Evolutionary conservation across 805 yeast species (phyloP), one percentile per base, ranked within the genome.

Genomic region (Saturnispora mendoncae): DNA sequence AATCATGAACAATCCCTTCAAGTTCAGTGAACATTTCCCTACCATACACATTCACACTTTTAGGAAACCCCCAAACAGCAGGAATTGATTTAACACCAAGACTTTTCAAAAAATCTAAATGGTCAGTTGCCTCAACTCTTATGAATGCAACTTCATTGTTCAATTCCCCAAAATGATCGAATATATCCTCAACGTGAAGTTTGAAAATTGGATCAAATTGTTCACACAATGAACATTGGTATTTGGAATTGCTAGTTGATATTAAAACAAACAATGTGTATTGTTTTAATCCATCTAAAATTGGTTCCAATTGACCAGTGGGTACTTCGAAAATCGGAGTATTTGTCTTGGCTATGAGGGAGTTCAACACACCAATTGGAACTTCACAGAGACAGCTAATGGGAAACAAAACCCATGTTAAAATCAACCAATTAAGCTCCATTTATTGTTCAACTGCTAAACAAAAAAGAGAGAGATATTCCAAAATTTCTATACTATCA

Each of bases 41-140:
- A 10, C 51, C 51, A 23, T 43, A 35, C 3, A 43, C 45, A 3
- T 15, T 36, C n/a, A 33, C 33, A 28, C 48, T 43, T 12, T 42
- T 38, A 12, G 87, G 86, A 42, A 74, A 68, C 2, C 81, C 62
- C 76, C 86, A 75, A n/a, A 80, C 49, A 45, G 75, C 78, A 1
- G 94, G 92, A 3, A 80, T 74, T 2, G 74, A 62, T 3, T 58
- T 58, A 42, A 82, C 52, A 3, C 61, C 56, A 39, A 78, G 50
- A 8, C 60, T 56, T 20, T 60, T 54, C 45, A 74, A 71, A 19
- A 71, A 51, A 3, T 56, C 51, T 9, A 60, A 45, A 49, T 78
- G 78, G 2, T 62, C 54, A 2, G 53, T 48, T 38, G 76, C 69
- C 45, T 81, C 88, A 10, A 74, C 70, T 32, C 65, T 40, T 60